These are phyloP conservation scores for Plectosphaerella plurivora DNA, from an alignment of 2,329 filamentous ascomycete genomes.

Conservation along the genomic window DNA sequence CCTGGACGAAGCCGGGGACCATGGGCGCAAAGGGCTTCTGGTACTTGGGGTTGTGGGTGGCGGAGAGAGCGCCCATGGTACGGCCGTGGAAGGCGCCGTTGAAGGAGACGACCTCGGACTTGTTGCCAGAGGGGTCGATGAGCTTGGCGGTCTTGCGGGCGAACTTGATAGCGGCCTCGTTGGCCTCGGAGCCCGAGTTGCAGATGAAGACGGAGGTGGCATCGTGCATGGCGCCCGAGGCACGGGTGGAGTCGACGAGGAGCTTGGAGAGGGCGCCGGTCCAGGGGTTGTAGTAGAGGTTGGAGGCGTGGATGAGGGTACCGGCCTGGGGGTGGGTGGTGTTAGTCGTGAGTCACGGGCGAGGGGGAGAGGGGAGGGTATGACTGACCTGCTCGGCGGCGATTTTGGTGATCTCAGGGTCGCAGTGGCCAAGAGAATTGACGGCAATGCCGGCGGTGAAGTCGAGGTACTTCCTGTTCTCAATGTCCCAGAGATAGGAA, in stretches of 20 bases:
- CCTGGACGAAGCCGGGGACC: conserved; percentile 88
- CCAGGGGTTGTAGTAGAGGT: conserved; percentile 97
- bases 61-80: conserved; percentile 92
- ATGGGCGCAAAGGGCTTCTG: conserved; percentile 93
- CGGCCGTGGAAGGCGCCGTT: conserved; percentile 90
- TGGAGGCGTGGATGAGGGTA: conserved; percentile 85
- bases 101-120: conserved; percentile 87
- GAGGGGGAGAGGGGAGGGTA: neutral
- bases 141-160: conserved; percentile 84
- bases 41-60: conserved; percentile 97
- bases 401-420: conserved; percentile 70
- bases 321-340: conserved; percentile 42
- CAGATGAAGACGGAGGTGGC: conserved; percentile 82
- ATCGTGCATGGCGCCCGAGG: conserved; percentile 77
- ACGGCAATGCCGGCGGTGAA: conserved; percentile 96
- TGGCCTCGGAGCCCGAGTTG: conserved; percentile 95
- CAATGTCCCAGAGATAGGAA: conserved; percentile 84
- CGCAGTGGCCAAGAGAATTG: conserved; percentile 86
- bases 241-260: conserved; percentile 74
- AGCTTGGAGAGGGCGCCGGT: conserved; percentile 84
- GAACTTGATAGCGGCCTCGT: conserved; percentile 97
- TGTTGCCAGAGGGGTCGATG: conserved; percentile 64
- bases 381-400: conserved; percentile 67
- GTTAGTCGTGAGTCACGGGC: conserved; percentile 3
- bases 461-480: conserved; percentile 86